Evolutionary conservation across 768 basidiomycete genomes (phyloP).

Genomic region (Sarcodon aspratus): DNA sequence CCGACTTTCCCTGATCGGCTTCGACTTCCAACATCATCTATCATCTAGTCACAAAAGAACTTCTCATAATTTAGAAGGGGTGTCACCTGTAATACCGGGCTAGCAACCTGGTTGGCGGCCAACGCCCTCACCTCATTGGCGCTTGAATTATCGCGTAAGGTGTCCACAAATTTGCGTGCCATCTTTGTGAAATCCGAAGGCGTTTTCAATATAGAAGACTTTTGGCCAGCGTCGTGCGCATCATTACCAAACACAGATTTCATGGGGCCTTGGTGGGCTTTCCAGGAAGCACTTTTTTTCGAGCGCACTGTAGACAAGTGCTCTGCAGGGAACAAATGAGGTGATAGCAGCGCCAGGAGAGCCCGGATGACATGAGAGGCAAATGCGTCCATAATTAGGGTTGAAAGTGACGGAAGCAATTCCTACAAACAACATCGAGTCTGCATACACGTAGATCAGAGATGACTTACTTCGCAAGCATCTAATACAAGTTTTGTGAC

Average conservation of each 20-base stretch:
- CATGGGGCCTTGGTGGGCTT: slow-evolving; percentile 70
- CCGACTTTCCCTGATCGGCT: slow-evolving; percentile 47
- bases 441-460: neutral
- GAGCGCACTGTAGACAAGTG: slow-evolving; percentile 48
- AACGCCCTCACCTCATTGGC: slow-evolving; percentile 70
- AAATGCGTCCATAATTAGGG: slow-evolving; percentile 74
- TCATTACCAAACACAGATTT: slow-evolving; percentile 59
- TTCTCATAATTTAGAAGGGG: neutral
- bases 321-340: slow-evolving; percentile 33
- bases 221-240: slow-evolving; percentile 9
- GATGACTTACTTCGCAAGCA: slow-evolving; percentile 41
- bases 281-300: slow-evolving; percentile 77
- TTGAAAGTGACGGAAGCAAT: slow-evolving; percentile 47
- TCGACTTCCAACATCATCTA: slow-evolving; percentile 83
- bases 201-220: slow-evolving; percentile 17
- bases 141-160: slow-evolving; percentile 38
- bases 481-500: slow-evolving; percentile 54
- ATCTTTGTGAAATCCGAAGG: slow-evolving; percentile 32
- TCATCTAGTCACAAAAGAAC: slow-evolving; percentile 1
- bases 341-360: slow-evolving; percentile 67
- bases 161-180: slow-evolving; percentile 34
- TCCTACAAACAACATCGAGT: slow-evolving; percentile 34
- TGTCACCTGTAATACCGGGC: slow-evolving; percentile 62
- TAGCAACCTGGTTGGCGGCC: slow-evolving; percentile 66
- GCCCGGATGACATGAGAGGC: slow-evolving; percentile 86